phyloP scores from a whole-genome alignment of 2,329 filamentous ascomycete species.

The Stachybotrys elegans region DNA sequence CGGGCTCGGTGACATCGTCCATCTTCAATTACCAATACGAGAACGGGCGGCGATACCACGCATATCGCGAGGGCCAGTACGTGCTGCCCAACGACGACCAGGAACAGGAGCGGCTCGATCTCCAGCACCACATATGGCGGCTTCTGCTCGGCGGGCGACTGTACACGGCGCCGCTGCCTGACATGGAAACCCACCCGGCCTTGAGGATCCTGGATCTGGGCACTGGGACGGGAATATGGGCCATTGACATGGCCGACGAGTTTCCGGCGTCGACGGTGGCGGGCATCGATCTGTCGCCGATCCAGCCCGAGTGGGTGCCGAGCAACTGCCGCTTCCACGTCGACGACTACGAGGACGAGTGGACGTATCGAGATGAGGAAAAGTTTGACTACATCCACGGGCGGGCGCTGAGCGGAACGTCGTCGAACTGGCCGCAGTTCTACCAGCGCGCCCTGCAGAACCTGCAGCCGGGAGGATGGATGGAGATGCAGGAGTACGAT shows the following conservation, averaged over 20 bases:
- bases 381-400: conserved; percentile 12
- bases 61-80: conserved; percentile 27
- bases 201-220: conserved; percentile 15
- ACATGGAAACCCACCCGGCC: background rate
- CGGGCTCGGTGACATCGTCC: conserved; percentile 26
- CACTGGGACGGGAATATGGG: conserved; percentile 21
- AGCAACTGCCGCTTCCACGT: conserved; percentile 60
- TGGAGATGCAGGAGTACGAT: conserved; percentile 35
- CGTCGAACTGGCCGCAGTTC: conserved; percentile 24
- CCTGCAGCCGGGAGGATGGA: conserved; percentile 28
- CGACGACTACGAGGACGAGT: conserved; percentile 56
- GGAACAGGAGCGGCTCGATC: conserved; percentile 49
- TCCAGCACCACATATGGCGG: conserved; percentile 44
- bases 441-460: conserved; percentile 20
- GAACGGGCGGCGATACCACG: conserved; percentile 33
- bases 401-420: conserved; percentile 24
- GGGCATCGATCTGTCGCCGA: conserved; percentile 16
- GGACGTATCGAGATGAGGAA: conserved; percentile 19
- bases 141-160: background rate
- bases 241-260: conserved; percentile 36
- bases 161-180: background rate
- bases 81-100: conserved; percentile 17
- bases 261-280: conserved; percentile 16
- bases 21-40: conserved; percentile 30
- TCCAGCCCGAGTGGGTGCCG: conserved; percentile 34